Base-by-base conservation (phyloP, 129 eudicot genomes). In the Deinandra increscens region DNA sequence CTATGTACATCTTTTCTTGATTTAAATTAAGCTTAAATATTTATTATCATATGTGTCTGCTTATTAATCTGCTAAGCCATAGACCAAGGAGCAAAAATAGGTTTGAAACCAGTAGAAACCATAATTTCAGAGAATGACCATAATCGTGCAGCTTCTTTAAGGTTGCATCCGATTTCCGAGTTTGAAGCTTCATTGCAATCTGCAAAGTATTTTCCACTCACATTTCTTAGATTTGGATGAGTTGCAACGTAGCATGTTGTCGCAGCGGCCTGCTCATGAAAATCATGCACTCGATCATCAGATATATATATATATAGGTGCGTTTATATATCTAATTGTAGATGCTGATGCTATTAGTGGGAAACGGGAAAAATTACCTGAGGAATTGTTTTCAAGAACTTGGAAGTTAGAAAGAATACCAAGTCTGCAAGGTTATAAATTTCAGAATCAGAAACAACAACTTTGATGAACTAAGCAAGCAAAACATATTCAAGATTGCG, bases 181-280 rank as follows among this genome's bases (percentile, higher is more conserved):
- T 90, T 60, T 4, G 75, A 77, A 33, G 90, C 79, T 81, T 89
- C 95, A 45, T 93, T 89, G 44, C 99, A 93, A 59, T 93, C 99
- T 2, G 97, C 81, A 49, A 79, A 93, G 75, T 89, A 93, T 66
- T 89, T 89, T 15, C 99, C 99, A 29, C 80, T 89, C 44, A 81
- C 80, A 12, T 75, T 74, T 46, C 0, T 76, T 8, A 89, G 68
- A 38, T 81, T 71, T 9, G 88, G 82, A 79, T 93, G 68, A 36
- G 92, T 85, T 39, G 95, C 99, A 19, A 93, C 97, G 31, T 93
- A 93, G 69, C 96, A 93, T 38, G 95, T 89, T 2, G 99, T 93
- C 13, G 99, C 97, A 58, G 98, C 98, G 23, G 95, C 98, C 98
- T 93, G 75, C 23, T 15, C 13, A 65, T 72, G 44, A 13, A 8